These are phyloP conservation scores for Aspergillus persii DNA, from an alignment of 2,329 filamentous ascomycete species.

Conservation along the genomic window DNA sequence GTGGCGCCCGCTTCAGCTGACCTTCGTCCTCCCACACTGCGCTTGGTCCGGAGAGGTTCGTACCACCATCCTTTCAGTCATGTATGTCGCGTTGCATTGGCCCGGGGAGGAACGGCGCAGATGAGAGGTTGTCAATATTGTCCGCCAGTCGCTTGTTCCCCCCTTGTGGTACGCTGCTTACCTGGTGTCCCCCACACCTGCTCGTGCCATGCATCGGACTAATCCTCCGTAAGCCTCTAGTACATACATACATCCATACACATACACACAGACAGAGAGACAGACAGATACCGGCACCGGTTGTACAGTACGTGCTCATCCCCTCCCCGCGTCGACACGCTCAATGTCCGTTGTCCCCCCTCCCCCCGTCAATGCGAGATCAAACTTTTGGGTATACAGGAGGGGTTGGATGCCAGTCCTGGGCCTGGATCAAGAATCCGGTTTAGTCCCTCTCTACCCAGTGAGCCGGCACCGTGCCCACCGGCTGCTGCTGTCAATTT, in stretches of 20 bases:
- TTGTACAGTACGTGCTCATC: background rate
- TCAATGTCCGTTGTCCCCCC: background rate
- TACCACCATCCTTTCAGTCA: no score
- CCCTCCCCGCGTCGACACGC: background rate
- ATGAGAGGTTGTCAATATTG: background rate
- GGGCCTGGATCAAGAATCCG: background rate
- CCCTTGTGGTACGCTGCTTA: no score
- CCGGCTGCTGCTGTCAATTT: background rate
- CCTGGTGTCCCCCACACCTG: background rate
- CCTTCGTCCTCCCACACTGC: background rate
- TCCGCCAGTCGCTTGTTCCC: background rate
- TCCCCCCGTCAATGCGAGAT: background rate
- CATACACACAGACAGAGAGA: no score
- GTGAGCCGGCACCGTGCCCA: background rate
- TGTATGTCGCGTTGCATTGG: no score
- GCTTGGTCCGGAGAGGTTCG: background rate
- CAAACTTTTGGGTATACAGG: background rate
- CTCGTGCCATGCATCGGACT: background rate
- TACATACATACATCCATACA: no score
- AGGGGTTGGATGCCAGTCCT: background rate
- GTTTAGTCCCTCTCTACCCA: background rate
- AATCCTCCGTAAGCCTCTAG: background rate
- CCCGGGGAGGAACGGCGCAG: background rate
- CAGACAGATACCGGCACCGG: no score
- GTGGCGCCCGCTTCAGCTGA: background rate